Base-by-base conservation (phyloP, 768 basidiomycete species). In the Candolleomyces aberdarensis region DNA sequence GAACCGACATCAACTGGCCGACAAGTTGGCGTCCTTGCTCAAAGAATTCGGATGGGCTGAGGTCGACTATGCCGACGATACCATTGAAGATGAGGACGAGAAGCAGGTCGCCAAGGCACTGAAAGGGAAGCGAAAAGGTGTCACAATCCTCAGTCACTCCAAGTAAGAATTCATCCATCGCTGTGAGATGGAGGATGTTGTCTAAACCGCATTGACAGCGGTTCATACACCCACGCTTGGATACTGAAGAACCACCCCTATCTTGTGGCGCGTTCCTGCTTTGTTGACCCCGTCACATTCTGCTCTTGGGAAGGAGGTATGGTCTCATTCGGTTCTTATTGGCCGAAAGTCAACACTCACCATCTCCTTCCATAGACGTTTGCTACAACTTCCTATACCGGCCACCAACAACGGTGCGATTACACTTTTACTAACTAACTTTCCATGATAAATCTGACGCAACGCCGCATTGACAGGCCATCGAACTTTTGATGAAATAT, bases 281-380 rank as follows among this genome's bases (percentile, higher is more conserved):
- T 97, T 68, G 88, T 95, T 36, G 96, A 98, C 69, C 94, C 96
- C 9, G 89, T 91, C 31, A 85, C 89, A 0, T 93, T 95, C 72
- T 95, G 93, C 72, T 85, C 89, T 6, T 98, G 94, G 94, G 95
- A 97, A 82, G 94, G 94, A 62, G 89, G 91, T 89, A 66, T 47
- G 39, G 47, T 49, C 59, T 36, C 60, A 46, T 39, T 29, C n/a
- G 58, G 57, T 49, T 29, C 49, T n/a, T 22, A 36, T 51, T 11
- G 36, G 36, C 36, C 36, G 36, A 36, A 36, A 8, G 11, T 36
- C 6, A 36, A 5, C 26, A 26, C 36, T 36, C 36, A 36, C 2
- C 11, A 11, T 36, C 8, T 11, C 8, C 36, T 36, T 36, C 36
- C 36, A 20, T 66, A 90, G 93, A 94, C 72, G 85, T 96, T 29